phyloP scores from a whole-genome alignment of 148 eudicot species.

The Hydrangea macrophylla region DNA sequence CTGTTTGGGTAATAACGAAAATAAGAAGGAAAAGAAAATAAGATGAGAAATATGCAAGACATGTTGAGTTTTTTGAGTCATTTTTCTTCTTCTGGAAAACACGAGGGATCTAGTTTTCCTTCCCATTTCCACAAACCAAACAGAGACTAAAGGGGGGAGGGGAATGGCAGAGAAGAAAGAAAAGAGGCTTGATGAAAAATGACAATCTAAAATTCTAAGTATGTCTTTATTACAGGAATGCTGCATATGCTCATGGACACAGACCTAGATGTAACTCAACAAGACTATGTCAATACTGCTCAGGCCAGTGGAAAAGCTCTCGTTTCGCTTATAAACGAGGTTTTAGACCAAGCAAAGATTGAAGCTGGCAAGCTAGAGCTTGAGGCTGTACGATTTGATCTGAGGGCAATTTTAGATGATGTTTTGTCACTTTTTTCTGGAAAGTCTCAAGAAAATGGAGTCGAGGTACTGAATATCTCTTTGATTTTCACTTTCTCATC shows the following conservation, averaged over 20 bases:
- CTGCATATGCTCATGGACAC: slow-evolving; percentile 96
- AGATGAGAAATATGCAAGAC: too few relatives aligned
- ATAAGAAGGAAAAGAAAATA: too few relatives aligned
- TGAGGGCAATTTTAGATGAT: slow-evolving; percentile 82
- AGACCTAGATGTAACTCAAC: slow-evolving; percentile 83
- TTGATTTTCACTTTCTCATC: neutral
- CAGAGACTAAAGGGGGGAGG: too few relatives aligned
- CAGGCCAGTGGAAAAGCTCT: slow-evolving; percentile 95
- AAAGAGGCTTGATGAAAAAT: too few relatives aligned
- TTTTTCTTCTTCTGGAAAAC: too few relatives aligned
- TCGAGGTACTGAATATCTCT: slow-evolving; percentile 59
- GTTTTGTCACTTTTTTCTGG: slow-evolving; percentile 90
- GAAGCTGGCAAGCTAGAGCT: slow-evolving; percentile 94
- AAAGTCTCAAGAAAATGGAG: slow-evolving; percentile 90
- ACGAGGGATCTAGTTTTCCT: too few relatives aligned
- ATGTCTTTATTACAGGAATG: slow-evolving; percentile 61
- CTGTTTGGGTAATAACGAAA: too few relatives aligned
- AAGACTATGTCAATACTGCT: slow-evolving; percentile 93
- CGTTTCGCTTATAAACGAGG: slow-evolving; percentile 92
- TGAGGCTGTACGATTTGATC: slow-evolving; percentile 77
- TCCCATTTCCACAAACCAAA: too few relatives aligned
- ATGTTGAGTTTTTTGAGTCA: too few relatives aligned
- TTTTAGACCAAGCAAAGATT: slow-evolving; percentile 95
- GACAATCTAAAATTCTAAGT: neutral
- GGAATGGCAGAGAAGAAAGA: too few relatives aligned